Evolutionary conservation across 2,329 filamentous ascomycete species (phyloP).

Genomic region (Beauveria asiatica): DNA sequence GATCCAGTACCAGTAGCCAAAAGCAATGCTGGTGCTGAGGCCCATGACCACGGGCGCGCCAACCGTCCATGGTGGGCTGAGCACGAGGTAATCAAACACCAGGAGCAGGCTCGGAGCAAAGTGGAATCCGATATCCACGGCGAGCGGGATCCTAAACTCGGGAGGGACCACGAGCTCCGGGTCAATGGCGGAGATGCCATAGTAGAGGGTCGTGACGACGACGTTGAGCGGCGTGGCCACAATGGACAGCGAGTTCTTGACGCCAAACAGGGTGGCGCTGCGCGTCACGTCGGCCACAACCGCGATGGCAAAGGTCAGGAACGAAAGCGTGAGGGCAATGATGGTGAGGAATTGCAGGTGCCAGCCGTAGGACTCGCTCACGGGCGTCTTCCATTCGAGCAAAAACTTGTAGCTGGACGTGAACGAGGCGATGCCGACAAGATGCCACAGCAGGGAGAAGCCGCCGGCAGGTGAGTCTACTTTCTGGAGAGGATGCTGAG

Average conservation of each 20-base stretch:
- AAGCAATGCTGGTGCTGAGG: constrained; percentile 50
- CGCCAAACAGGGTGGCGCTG: constrained; percentile 47
- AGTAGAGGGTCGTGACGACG: constrained; percentile 64
- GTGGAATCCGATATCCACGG: constrained; percentile 57
- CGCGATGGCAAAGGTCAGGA: constrained; percentile 52
- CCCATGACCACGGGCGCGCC: constrained; percentile 49
- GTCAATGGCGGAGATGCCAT: constrained; percentile 55
- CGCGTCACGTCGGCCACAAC: constrained; percentile 57
- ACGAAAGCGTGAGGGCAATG: constrained; percentile 55
- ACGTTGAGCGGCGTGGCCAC: constrained; percentile 61
- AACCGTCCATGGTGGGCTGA: constrained; percentile 67
- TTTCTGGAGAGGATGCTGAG: constrained; percentile 55
- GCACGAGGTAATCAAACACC: constrained; percentile 54
- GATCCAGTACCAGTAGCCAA: constrained; percentile 69
- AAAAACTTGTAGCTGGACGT: constrained; percentile 45
- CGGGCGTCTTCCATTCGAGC: constrained; percentile 37
- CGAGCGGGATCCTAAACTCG: constrained; percentile 44
- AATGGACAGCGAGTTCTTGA: constrained; percentile 60
- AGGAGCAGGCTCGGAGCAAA: constrained; percentile 57
- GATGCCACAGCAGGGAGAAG: constrained; percentile 54
- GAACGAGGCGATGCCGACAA: constrained; percentile 44
- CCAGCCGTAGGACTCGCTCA: constrained; percentile 55
- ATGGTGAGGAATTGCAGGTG: constrained; percentile 69
- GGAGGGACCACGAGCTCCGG: constrained; percentile 43
- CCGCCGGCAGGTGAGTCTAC: constrained; percentile 56